These are phyloP conservation scores for Blastocladiella britannica DNA, from an alignment of 192 early-diverging fungal species.

Conservation along the genomic window DNA sequence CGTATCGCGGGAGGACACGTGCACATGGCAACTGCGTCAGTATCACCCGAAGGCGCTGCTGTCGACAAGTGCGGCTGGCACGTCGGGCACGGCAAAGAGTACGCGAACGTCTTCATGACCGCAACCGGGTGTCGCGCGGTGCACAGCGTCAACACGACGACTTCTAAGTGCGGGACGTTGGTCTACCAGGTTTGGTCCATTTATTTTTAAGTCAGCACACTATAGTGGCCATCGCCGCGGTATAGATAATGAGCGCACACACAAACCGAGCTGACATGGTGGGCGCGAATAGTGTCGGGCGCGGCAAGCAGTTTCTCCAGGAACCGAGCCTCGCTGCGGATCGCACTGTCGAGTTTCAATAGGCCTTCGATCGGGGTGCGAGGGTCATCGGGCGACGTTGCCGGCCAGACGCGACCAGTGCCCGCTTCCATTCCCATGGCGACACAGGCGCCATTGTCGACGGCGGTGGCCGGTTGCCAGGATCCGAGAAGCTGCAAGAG, in stretches of 20 bases:
- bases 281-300: not conserved
- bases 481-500: not conserved
- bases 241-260: too few relatives aligned
- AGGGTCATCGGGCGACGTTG: not conserved
- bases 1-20: not conserved
- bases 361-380: not conserved
- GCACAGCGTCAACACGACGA: not conserved
- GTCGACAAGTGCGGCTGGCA: too few relatives aligned
- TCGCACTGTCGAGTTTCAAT: not conserved
- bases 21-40: not conserved
- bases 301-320: not conserved
- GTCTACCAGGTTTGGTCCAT: too few relatives aligned
- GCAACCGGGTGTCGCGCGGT: not conserved
- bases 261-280: not conserved
- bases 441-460: not conserved
- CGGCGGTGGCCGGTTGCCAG: not conserved
- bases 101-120: not conserved
- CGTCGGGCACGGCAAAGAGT: not conserved
- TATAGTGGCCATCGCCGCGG: too few relatives aligned
- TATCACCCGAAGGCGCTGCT: too few relatives aligned
- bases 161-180: not conserved
- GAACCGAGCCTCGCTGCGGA: not conserved
- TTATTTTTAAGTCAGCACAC: too few relatives aligned
- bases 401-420: not conserved
- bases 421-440: not conserved